These are phyloP conservation scores for Diplogelasinospora grovesii DNA, from an alignment of 495 filamentous ascomycete species.

Conservation along the genomic window DNA sequence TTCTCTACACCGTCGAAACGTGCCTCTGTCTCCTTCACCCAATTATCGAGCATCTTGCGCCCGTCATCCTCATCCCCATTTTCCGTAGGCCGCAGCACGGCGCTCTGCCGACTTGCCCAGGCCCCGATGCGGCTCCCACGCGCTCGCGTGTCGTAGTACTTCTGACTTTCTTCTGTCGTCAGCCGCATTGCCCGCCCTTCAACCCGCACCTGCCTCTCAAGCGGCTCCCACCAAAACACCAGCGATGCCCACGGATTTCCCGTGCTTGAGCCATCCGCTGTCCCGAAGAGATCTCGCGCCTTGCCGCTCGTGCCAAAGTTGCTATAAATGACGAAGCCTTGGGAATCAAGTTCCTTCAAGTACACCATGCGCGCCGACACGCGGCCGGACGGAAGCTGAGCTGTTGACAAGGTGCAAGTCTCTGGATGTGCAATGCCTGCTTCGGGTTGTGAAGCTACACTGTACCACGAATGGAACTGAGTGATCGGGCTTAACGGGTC, in stretches of 20 bases:
- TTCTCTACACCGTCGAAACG: constrained; percentile 66
- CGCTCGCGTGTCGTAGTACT: constrained; percentile 79
- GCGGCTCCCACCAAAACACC: constrained; percentile 67
- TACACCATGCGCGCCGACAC: constrained; percentile 84
- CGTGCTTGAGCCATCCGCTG: constrained; percentile 16
- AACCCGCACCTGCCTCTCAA: constrained; percentile 81
- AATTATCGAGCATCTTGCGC: constrained; percentile 54
- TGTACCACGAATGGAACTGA: constrained; percentile 88
- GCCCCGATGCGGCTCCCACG: constrained; percentile 79
- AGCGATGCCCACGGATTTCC: constrained; percentile 62
- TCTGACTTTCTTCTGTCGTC: constrained; percentile 65
- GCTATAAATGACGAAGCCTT: constrained; percentile 85
- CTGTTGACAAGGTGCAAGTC: constrained; percentile 74
- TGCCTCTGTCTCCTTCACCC: constrained; percentile 64
- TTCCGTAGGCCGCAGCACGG: constrained; percentile 50
- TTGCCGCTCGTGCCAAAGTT: constrained; percentile 81
- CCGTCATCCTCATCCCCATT: constrained; percentile 47
- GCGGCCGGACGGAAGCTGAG: constrained; percentile 74
- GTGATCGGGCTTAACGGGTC: constrained; percentile 52
- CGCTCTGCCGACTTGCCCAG: constrained; percentile 88
- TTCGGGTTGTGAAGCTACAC: constrained; percentile 49
- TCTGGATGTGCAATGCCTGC: constrained; percentile 62
- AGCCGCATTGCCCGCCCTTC: constrained; percentile 69
- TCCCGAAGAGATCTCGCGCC: constrained; percentile 50
- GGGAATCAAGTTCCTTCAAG: constrained; percentile 74